These are phyloP conservation scores for Stipa capillata DNA, from an alignment of 176 grass and related monocot genomes.

Conservation along the genomic window DNA sequence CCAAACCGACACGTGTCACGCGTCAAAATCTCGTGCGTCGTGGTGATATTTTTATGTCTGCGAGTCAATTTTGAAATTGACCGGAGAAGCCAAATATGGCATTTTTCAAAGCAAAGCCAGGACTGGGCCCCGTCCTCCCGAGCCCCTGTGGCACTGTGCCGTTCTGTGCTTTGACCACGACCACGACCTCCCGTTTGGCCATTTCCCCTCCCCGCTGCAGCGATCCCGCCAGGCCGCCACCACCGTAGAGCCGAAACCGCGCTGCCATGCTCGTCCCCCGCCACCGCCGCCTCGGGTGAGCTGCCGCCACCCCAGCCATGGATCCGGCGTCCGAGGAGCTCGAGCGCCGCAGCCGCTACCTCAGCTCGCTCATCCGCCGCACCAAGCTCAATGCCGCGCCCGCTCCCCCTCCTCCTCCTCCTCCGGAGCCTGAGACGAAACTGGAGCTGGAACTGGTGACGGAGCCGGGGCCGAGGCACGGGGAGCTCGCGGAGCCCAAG, in stretches of 20 bases:
- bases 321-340: conserved; percentile 85
- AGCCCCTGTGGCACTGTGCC: not conserved
- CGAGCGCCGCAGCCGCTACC: conserved; percentile 76
- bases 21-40: too few species aligned
- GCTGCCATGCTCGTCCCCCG: not conserved
- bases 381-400: conserved; percentile 49
- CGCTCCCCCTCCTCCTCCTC: not conserved
- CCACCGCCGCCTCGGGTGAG: not conserved
- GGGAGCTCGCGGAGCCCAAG: not conserved
- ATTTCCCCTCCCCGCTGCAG: not conserved
- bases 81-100: too few species aligned
- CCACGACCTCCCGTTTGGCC: not conserved
- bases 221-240: not conserved
- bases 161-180: conserved; percentile 22
- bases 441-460: not conserved
- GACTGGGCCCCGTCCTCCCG: too few species aligned
- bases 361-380: conserved; percentile 74
- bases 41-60: too few species aligned
- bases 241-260: not conserved
- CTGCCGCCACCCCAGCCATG: conserved; percentile 1
- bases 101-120: too few species aligned
- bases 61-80: too few species aligned
- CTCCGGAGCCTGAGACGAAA: not conserved
- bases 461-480: not conserved
- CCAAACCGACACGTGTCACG: too few species aligned